These are phyloP conservation scores for Chaetoceros tenuissimus DNA, from an alignment of 108 stramenopile species.

Conservation along the genomic window DNA sequence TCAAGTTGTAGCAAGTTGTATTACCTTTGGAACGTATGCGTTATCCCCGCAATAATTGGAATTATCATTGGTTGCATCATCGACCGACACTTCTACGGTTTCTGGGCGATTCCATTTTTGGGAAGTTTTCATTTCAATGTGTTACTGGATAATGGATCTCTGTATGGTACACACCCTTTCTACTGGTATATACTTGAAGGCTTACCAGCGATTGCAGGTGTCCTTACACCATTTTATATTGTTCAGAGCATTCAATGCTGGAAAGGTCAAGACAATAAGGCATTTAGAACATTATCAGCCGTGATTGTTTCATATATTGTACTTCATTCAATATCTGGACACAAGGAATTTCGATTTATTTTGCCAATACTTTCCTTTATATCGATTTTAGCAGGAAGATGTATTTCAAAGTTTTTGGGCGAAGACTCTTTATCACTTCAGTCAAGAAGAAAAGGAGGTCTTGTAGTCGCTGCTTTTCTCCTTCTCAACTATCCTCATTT, in stretches of 20 bases:
- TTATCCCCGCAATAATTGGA: slow-evolving; percentile 41
- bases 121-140: slow-evolving; percentile 86
- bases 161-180: slow-evolving; percentile 80
- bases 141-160: slow-evolving; percentile 50
- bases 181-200: slow-evolving; percentile 80
- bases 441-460: neutral
- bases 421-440: neutral
- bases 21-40: slow-evolving; percentile 38
- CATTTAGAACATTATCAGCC: slow-evolving; percentile 38
- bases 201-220: slow-evolving; percentile 63
- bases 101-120: slow-evolving; percentile 75
- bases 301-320: slow-evolving; percentile 43
- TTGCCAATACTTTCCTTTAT: slow-evolving; percentile 84
- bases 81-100: slow-evolving; percentile 71
- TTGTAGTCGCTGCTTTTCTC: slow-evolving; percentile 28
- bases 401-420: neutral
- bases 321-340: slow-evolving; percentile 78
- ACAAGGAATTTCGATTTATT: slow-evolving; percentile 94
- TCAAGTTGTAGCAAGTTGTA: slow-evolving; percentile 3
- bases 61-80: slow-evolving; percentile 35
- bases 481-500: slow-evolving; percentile 39
- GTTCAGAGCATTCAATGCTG: slow-evolving; percentile 9
- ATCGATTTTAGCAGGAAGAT: slow-evolving; percentile 56
- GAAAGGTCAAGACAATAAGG: neutral
- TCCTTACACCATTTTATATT: slow-evolving; percentile 51